Evolutionary conservation across 2,329 filamentous ascomycete species (phyloP).

Genomic region (Pseudocercospora macadamiae): DNA sequence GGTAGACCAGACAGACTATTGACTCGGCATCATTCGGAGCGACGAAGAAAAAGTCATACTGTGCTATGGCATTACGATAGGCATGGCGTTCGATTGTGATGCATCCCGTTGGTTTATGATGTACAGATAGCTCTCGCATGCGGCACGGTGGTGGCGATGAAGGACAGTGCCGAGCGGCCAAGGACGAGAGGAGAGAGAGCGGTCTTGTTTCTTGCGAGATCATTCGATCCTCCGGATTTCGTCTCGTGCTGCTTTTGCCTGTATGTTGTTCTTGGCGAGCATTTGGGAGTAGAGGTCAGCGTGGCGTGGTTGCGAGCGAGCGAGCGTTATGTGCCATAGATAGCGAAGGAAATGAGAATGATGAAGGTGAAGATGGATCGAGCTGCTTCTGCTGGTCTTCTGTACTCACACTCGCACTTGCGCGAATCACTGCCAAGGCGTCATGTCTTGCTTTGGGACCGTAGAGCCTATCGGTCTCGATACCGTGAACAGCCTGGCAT

Average conservation of each 20-base stretch:
- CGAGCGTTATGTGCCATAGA: neutral
- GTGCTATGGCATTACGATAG: constrained; percentile 2
- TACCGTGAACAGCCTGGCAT: neutral
- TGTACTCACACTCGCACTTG: too few species aligned
- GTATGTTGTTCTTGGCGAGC: neutral
- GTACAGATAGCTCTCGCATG: constrained; percentile 6
- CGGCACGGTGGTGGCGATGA: neutral
- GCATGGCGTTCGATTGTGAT: constrained; percentile 4
- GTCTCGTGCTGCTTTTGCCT: neutral
- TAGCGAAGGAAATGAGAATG: neutral
- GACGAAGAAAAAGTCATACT: neutral
- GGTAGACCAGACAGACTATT: constrained; percentile 38
- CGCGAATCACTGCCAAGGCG: too few species aligned
- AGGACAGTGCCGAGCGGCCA: neutral
- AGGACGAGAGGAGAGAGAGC: neutral
- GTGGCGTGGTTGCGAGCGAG: neutral
- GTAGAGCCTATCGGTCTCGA: neutral
- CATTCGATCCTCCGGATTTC: too few species aligned
- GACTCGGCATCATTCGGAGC: neutral
- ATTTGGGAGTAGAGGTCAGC: neutral
- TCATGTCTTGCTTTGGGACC: neutral
- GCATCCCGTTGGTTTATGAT: constrained; percentile 4
- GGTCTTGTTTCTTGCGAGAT: neutral
- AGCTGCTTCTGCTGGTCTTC: too few species aligned
- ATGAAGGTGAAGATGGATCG: neutral